A percentile compares a stretch with the other conserved stretches of the same genome.
phyloP scores from a whole-genome alignment of 768 basidiomycete species.

The Xerocomellus chrysenteron region DNA sequence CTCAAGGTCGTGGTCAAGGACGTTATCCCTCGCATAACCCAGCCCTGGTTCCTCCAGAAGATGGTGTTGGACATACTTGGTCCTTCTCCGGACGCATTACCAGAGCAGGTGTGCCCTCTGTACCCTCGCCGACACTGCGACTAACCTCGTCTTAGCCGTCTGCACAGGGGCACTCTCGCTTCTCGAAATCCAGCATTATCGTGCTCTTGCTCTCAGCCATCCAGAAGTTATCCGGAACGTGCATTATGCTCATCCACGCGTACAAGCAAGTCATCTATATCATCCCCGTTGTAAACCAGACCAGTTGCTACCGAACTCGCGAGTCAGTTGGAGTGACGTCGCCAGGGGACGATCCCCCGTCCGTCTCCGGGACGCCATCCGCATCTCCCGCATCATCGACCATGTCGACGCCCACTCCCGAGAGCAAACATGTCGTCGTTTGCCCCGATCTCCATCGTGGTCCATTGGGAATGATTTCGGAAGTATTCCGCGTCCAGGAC shows the following conservation, averaged over 20 bases:
- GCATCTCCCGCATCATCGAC: conserved; percentile 29
- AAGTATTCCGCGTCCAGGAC: conserved; percentile 47
- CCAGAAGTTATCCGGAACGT: conserved; percentile 66
- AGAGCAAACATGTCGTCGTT: not conserved
- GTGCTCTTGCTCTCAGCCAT: conserved; percentile 73
- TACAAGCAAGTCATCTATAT: conserved; percentile 65
- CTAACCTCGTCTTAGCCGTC: conserved; percentile 20
- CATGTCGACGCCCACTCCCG: conserved; percentile 13
- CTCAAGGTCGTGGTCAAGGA: conserved; percentile 73
- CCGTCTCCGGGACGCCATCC: conserved; percentile 6
- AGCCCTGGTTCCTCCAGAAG: conserved; percentile 90
- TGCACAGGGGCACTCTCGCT: conserved; percentile 33
- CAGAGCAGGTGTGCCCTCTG: conserved; percentile 20
- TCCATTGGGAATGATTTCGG: conserved; percentile 45
- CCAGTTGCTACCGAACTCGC: conserved; percentile 4
- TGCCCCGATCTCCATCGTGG: conserved; percentile 41
- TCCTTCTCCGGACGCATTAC: conserved; percentile 30
- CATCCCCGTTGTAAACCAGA: conserved; percentile 64
- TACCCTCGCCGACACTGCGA: not conserved
- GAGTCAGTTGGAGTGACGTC: not conserved
- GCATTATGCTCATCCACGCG: conserved; percentile 63
- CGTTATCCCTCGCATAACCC: conserved; percentile 65
- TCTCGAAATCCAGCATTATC: conserved; percentile 54
- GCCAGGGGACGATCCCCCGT: not conserved
- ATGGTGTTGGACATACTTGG: conserved; percentile 66